phyloP scores from a whole-genome alignment of 1,284 basidiomycete species.

The Ustilago hordei region DNA sequence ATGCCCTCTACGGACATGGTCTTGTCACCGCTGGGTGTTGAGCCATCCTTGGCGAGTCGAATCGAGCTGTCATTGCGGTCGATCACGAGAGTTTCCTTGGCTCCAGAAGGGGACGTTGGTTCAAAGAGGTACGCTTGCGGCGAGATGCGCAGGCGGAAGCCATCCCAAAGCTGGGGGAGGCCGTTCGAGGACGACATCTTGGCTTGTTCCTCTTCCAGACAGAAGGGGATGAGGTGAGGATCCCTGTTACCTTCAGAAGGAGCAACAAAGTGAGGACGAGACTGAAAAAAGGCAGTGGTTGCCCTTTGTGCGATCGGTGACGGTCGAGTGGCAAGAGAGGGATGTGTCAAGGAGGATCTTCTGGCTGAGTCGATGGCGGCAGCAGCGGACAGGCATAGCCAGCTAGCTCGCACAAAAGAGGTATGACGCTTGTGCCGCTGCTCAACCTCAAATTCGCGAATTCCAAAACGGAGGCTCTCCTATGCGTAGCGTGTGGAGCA shows the following conservation, averaged over 20 bases:
- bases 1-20: conserved; percentile 57
- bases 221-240: background rate
- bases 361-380: background rate
- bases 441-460: conserved; percentile 2
- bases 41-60: conserved; percentile 28
- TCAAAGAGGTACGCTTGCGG: conserved; percentile 46
- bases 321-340: background rate
- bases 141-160: conserved; percentile 36
- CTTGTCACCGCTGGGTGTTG: conserved; percentile 37
- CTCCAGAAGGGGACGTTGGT: conserved; percentile 16
- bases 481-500: background rate
- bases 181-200: conserved; percentile 34
- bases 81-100: conserved; percentile 37
- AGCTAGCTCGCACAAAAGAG: background rate
- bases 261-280: background rate
- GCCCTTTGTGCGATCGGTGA: background rate
- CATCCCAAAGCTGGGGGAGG: conserved; percentile 43
- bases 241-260: background rate
- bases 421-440: conserved; percentile 8
- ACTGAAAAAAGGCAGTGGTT: background rate
- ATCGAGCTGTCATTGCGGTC: conserved; percentile 43
- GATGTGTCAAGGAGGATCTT: background rate
- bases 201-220: background rate
- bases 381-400: background rate
- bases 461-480: background rate